A percentile compares a stretch with the other conserved stretches of the same genome.
These are phyloP conservation scores for Chimonanthus salicifolius DNA, from an alignment of 164 flowering plant species.

Conservation along the genomic window DNA sequence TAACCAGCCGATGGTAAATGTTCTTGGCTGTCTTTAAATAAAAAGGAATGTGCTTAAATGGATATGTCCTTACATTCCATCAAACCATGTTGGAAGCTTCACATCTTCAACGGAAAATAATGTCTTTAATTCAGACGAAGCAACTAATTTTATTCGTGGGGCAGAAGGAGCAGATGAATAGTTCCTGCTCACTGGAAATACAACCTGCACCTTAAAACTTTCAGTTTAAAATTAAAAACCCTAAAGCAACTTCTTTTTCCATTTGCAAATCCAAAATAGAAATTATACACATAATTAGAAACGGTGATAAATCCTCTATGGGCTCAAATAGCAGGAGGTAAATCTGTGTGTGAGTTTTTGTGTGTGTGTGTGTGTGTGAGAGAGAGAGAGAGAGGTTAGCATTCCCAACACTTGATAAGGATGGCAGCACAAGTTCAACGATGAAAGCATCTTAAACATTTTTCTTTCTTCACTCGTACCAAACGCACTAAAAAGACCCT, in stretches of 20 bases:
- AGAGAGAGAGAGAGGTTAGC: neutral
- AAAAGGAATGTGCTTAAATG: neutral
- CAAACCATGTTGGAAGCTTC: constrained; percentile 84
- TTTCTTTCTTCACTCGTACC: no score
- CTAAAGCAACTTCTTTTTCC: neutral
- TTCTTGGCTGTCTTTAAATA: neutral
- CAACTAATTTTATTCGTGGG: constrained; percentile 74
- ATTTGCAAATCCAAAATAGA: neutral
- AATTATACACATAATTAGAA: neutral
- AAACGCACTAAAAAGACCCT: no score
- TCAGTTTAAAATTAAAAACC: neutral
- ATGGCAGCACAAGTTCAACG: no score
- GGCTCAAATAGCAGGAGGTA: neutral
- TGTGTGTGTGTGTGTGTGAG: neutral
- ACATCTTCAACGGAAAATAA: constrained; percentile 79
- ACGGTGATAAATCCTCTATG: neutral
- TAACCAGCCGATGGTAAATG: neutral
- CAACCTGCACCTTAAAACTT: constrained; percentile 36
- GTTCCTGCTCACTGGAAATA: constrained; percentile 58
- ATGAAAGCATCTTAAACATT: no score
- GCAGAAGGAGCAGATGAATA: constrained; percentile 41
- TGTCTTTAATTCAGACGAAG: constrained; percentile 65
- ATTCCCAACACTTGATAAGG: no score
- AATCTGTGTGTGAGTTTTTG: neutral
- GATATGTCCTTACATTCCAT: constrained; percentile 65